Percentiles rank a stretch among this genome's conserved stretches.
Evolutionary conservation across 345 rosid genomes (phyloP).

Genomic region (Trapa incisa): DNA sequence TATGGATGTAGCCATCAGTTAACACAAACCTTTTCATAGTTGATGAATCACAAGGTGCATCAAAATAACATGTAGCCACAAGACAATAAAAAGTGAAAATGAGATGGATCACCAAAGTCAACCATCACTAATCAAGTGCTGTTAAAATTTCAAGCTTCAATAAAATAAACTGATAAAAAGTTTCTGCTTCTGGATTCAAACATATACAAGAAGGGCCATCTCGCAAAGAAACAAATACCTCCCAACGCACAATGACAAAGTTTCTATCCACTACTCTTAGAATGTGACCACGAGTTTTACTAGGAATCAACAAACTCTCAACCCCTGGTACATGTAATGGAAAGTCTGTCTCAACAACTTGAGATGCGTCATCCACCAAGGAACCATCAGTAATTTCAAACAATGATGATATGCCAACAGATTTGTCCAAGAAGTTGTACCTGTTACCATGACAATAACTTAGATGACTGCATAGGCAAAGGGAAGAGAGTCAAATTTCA

Average conservation of each 20-base stretch:
- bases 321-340: conserved; percentile 64
- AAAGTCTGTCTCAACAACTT: conserved; percentile 52
- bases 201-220: background rate
- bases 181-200: background rate
- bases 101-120: background rate
- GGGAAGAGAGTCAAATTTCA: background rate
- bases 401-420: conserved; percentile 68
- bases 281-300: conserved; percentile 61
- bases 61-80: background rate
- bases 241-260: conserved; percentile 90
- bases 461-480: background rate
- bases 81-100: background rate
- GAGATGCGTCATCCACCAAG: conserved; percentile 36
- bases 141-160: background rate
- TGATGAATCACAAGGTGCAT: background rate
- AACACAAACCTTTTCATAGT: background rate
- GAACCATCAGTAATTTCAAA: conserved; percentile 51
- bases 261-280: conserved; percentile 44
- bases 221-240: conserved; percentile 34
- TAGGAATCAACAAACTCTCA: conserved; percentile 69
- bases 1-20: background rate
- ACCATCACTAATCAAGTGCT: background rate
- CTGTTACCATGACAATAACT: conserved; percentile 26
- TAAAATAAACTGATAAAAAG: background rate
- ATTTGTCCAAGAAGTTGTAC: conserved; percentile 79